phyloP scores from a whole-genome alignment of 2,329 filamentous ascomycete species.

The Sphaerulina musiva region DNA sequence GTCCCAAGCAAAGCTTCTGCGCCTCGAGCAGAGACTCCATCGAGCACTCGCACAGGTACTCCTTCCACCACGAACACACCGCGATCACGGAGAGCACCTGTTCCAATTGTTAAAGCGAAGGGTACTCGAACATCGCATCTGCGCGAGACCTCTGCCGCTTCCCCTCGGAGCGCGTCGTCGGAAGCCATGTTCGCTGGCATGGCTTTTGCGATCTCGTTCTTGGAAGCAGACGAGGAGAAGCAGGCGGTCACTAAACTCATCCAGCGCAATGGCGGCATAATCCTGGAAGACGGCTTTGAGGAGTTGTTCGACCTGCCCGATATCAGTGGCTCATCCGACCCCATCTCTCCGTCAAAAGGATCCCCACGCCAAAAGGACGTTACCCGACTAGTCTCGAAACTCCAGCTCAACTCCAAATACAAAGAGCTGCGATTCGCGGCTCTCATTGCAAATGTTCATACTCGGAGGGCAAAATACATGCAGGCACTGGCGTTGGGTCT shows the following conservation, averaged over 20 bases:
- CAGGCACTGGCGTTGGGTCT: conserved; percentile 86
- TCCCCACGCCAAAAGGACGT: conserved; percentile 17
- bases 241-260: conserved; percentile 58
- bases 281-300: conserved; percentile 72
- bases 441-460: conserved; percentile 78
- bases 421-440: conserved; percentile 67
- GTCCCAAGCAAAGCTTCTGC: conserved; percentile 13
- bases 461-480: conserved; percentile 84
- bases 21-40: conserved; percentile 7
- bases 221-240: conserved; percentile 53
- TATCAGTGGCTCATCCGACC: conserved; percentile 23
- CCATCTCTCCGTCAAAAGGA: conserved; percentile 17
- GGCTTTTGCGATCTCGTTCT: conserved; percentile 79
- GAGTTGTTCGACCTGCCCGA: conserved; percentile 60
- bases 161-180: conserved; percentile 7
- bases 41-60: conserved; percentile 23
- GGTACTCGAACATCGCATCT: conserved; percentile 18
- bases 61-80: conserved; percentile 45
- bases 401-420: conserved; percentile 46
- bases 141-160: conserved; percentile 25
- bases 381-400: conserved; percentile 7
- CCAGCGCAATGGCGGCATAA: conserved; percentile 60
- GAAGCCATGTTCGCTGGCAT: conserved; percentile 63
- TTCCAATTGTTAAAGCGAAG: conserved; percentile 13
- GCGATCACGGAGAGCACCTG: conserved; percentile 40